A percentile compares a stretch with the other conserved stretches of the same genome.
Evolutionary conservation across 2,329 filamentous ascomycete genomes (phyloP).

Genomic region (Paracoccidioides lutzii): DNA sequence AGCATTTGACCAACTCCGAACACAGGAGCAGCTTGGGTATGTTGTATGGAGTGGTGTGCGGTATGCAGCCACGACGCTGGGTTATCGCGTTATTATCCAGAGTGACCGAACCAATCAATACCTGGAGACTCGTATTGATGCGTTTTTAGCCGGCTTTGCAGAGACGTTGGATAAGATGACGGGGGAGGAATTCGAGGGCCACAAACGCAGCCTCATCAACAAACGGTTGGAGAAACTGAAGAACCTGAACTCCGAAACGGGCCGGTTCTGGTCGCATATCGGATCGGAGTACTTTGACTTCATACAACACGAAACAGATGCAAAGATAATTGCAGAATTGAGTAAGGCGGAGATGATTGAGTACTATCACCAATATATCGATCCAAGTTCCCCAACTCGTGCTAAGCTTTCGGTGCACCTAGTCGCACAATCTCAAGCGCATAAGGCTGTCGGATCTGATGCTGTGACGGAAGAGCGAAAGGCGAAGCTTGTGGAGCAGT

Average conservation of each 20-base stretch:
- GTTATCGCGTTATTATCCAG: conserved; percentile 83
- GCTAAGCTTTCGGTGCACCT: conserved; percentile 81
- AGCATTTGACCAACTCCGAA: conserved; percentile 84
- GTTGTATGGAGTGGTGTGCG: conserved; percentile 78
- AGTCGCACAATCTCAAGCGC: conserved; percentile 53
- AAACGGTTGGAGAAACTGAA: conserved; percentile 83
- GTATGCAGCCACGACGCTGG: conserved; percentile 61
- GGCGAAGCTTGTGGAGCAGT: conserved; percentile 28
- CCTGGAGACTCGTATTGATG: conserved; percentile 74
- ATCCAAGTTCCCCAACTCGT: conserved; percentile 56
- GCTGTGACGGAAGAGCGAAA: conserved; percentile 9
- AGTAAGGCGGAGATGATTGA: conserved; percentile 67
- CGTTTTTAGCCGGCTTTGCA: conserved; percentile 60
- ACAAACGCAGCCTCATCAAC: conserved; percentile 80
- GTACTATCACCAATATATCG: conserved; percentile 66
- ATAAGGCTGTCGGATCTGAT: conserved; percentile 14
- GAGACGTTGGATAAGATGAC: conserved; percentile 60
- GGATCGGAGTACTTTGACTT: conserved; percentile 82
- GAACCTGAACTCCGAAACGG: conserved; percentile 76
- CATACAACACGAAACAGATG: conserved; percentile 66
- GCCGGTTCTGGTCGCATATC: conserved; percentile 74
- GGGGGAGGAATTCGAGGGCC: conserved; percentile 71
- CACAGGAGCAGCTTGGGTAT: conserved; percentile 95
- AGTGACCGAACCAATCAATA: conserved; percentile 77
- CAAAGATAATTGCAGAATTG: conserved; percentile 56